Conservation (phyloP, 306 rosid species). For the Cyamopsis tetragonoloba region DNA sequence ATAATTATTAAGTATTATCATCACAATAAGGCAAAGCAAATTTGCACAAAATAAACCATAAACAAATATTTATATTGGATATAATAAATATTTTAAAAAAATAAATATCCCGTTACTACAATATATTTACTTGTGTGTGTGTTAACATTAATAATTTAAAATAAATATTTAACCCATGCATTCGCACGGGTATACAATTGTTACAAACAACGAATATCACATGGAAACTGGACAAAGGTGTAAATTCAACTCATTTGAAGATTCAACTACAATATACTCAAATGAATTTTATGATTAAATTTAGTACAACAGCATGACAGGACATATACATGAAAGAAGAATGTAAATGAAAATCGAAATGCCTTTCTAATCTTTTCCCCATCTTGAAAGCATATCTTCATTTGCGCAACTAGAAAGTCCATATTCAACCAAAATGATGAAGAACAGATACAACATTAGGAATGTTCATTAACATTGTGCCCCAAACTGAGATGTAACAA, state of each 20-base stretch:
- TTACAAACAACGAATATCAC: background rate
- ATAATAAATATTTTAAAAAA: too few relatives aligned
- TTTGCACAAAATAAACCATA: too few relatives aligned
- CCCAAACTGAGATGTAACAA: conserved; percentile 12
- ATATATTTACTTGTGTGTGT: too few relatives aligned
- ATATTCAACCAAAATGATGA: background rate
- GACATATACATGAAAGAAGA: conserved; percentile 4
- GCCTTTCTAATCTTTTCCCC: conserved; percentile 1
- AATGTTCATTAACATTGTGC: background rate
- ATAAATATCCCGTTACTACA: too few relatives aligned
- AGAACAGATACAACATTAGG: background rate
- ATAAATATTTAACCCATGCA: too few relatives aligned
- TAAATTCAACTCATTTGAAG: background rate
- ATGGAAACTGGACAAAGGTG: background rate
- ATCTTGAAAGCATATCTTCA: background rate
- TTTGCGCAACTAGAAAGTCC: background rate
- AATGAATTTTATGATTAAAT: background rate
- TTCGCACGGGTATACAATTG: too few relatives aligned
- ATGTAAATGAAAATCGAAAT: background rate
- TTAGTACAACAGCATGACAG: background rate
- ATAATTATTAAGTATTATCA: too few relatives aligned
- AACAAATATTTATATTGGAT: too few relatives aligned
- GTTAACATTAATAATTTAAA: too few relatives aligned
- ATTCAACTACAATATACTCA: background rate
- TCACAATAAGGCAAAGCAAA: too few relatives aligned